Evolutionary conservation across 2,329 filamentous ascomycete genomes (phyloP).

Genomic region (Hortaea werneckii): DNA sequence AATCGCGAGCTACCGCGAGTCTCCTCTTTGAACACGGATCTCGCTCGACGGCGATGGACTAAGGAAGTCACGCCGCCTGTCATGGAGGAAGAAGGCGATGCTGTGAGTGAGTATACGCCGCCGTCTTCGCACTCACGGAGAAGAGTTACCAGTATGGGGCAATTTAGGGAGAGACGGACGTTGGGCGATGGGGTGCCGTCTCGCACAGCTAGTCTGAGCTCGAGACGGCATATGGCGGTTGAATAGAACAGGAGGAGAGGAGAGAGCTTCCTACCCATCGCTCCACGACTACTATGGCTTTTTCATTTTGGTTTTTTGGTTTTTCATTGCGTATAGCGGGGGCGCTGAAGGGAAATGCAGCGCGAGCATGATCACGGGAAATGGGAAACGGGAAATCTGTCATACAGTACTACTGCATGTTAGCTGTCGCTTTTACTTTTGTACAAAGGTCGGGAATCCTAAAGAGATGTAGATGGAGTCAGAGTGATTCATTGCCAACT

Average conservation of each 20-base stretch:
- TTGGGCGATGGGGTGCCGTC: background rate
- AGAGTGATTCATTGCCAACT: too few relatives aligned
- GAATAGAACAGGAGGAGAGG: background rate
- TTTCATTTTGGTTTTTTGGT: too few relatives aligned
- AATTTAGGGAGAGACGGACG: conserved; percentile 2
- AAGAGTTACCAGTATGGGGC: conserved; percentile 5
- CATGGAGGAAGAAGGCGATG: conserved; percentile 8
- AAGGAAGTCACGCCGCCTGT: conserved; percentile 10
- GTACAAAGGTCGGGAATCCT: too few relatives aligned
- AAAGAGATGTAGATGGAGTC: too few relatives aligned
- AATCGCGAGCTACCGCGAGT: conserved; percentile 9
- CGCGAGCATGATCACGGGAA: too few relatives aligned
- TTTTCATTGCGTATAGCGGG: too few relatives aligned
- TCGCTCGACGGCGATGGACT: conserved; percentile 6
- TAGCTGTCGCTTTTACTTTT: too few relatives aligned
- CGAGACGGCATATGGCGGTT: conserved; percentile 5
- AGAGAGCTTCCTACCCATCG: too few relatives aligned
- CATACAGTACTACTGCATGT: too few relatives aligned
- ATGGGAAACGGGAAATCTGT: too few relatives aligned
- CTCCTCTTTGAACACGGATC: conserved; percentile 10
- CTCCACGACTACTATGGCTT: too few relatives aligned
- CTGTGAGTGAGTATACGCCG: conserved; percentile 3
- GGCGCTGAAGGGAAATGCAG: too few relatives aligned
- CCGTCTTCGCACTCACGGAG: conserved; percentile 2
- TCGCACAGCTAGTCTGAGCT: conserved; percentile 5